These are phyloP conservation scores for Phylloporus arenicola DNA, from an alignment of 768 basidiomycete species.

Conservation along the genomic window DNA sequence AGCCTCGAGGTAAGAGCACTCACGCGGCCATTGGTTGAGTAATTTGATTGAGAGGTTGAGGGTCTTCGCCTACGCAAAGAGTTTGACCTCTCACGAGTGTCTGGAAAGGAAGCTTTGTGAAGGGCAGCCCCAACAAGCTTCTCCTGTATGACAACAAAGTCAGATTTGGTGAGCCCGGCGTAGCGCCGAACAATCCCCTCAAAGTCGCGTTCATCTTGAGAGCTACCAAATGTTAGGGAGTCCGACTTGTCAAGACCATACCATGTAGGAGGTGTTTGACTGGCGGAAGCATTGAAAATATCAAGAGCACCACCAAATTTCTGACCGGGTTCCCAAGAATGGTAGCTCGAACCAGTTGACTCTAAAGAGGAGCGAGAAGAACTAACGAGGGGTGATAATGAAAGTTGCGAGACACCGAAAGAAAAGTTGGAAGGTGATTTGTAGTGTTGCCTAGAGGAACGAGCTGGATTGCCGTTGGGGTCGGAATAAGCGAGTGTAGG, in stretches of 20 bases:
- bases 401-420: constrained; percentile 48
- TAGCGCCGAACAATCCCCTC: constrained; percentile 63
- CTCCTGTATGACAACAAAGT: constrained; percentile 70
- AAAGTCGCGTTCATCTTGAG: constrained; percentile 50
- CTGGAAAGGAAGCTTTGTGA: constrained; percentile 51
- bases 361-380: constrained; percentile 77
- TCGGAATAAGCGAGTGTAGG: constrained; percentile 33
- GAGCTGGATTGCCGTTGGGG: constrained; percentile 38
- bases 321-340: constrained; percentile 65
- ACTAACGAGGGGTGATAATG: constrained; percentile 67
- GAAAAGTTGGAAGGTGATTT: constrained; percentile 48
- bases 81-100: constrained; percentile 56
- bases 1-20: constrained; percentile 9
- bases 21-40: constrained; percentile 53
- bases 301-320: constrained; percentile 48
- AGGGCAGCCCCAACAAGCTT: constrained; percentile 63
- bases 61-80: constrained; percentile 73
- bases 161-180: constrained; percentile 63
- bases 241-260: constrained; percentile 56
- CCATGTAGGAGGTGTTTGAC: constrained; percentile 52
- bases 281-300: constrained; percentile 47
- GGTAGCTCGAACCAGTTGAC: constrained; percentile 80
- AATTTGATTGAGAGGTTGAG: constrained; percentile 79
- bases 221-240: constrained; percentile 45
- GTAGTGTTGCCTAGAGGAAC: constrained; percentile 51